These are phyloP conservation scores for Glutinoglossum americanum DNA, from an alignment of 495 filamentous ascomycete genomes.

Conservation along the genomic window DNA sequence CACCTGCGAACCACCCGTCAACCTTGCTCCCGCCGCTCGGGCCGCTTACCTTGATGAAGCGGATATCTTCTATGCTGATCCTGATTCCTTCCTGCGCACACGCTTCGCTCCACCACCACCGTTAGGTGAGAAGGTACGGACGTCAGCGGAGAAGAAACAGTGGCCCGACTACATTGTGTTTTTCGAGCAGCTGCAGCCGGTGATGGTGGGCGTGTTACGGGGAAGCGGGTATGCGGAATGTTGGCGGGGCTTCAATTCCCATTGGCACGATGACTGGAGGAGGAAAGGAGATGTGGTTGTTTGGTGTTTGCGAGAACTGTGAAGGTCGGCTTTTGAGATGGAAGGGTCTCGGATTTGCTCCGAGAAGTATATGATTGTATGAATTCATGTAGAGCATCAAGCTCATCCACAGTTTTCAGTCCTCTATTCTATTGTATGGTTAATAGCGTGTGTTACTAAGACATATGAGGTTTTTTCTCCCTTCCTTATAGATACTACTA, in stretches of 20 bases:
- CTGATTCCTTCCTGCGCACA: constrained; percentile 32
- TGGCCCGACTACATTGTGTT: constrained; percentile 45
- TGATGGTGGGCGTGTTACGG: constrained; percentile 24
- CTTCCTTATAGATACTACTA: no score
- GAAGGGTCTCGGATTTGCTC: no score
- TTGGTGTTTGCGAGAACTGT: constrained; percentile 32
- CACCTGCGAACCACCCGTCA: constrained; percentile 73
- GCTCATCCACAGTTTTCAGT: no score
- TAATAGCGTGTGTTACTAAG: no score
- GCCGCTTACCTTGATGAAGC: constrained; percentile 64
- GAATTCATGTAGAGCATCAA: no score
- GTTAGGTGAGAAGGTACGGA: constrained; percentile 7
- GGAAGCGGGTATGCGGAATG: constrained; percentile 41
- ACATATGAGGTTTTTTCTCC: no score
- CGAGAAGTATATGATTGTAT: no score
- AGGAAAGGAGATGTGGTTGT: constrained; percentile 71
- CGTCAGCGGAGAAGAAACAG: constrained; percentile 13
- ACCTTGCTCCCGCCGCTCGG: constrained; percentile 33
- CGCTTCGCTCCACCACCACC: constrained; percentile 23
- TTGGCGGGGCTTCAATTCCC: constrained; percentile 56
- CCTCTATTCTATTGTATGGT: no score
- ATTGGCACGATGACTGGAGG: constrained; percentile 75
- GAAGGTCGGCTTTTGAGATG: no score
- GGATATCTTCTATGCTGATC: constrained; percentile 64
- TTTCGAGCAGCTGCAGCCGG: constrained; percentile 37